A percentile compares a stretch with the other conserved stretches of the same genome.
Conservation (phyloP, 2,329 filamentous ascomycete species). For the Colletotrichum euphorbiae region DNA sequence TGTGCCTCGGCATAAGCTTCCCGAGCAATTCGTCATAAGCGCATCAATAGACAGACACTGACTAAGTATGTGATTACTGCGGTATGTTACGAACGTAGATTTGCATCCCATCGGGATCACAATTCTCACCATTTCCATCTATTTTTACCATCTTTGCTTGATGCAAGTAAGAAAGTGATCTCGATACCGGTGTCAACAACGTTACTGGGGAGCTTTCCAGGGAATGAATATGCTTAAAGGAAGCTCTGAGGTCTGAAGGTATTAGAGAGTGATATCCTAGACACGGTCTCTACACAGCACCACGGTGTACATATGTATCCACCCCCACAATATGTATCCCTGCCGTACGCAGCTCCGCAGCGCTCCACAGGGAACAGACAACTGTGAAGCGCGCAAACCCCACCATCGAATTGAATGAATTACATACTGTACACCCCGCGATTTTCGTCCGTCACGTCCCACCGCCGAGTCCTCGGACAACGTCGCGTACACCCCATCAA, state of each 20-base stretch:
- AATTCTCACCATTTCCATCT: too few species aligned
- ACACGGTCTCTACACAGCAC: too few species aligned
- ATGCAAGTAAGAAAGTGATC: too few species aligned
- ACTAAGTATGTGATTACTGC: too few species aligned
- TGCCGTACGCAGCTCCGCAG: not conserved
- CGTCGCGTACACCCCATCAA: not conserved
- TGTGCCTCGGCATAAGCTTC: conserved; percentile 28
- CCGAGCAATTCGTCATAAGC: not conserved
- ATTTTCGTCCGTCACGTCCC: conserved; percentile 4
- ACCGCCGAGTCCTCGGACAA: not conserved
- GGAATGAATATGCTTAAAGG: too few species aligned
- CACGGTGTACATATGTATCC: not conserved
- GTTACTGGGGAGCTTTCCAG: too few species aligned
- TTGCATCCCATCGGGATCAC: too few species aligned
- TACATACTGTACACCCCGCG: conserved; percentile 19
- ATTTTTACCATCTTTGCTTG: too few species aligned
- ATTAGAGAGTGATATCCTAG: too few species aligned
- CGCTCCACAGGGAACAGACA: not conserved
- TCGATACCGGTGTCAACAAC: too few species aligned
- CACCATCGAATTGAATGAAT: conserved; percentile 32
- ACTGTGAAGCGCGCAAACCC: conserved; percentile 24
- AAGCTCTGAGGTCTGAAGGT: not conserved
- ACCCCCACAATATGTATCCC: not conserved
- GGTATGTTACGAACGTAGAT: too few species aligned
- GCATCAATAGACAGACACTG: not conserved